Evolutionary conservation across 2,329 filamentous ascomycete genomes (phyloP).

Genomic region (Furcasterigmium furcatum): DNA sequence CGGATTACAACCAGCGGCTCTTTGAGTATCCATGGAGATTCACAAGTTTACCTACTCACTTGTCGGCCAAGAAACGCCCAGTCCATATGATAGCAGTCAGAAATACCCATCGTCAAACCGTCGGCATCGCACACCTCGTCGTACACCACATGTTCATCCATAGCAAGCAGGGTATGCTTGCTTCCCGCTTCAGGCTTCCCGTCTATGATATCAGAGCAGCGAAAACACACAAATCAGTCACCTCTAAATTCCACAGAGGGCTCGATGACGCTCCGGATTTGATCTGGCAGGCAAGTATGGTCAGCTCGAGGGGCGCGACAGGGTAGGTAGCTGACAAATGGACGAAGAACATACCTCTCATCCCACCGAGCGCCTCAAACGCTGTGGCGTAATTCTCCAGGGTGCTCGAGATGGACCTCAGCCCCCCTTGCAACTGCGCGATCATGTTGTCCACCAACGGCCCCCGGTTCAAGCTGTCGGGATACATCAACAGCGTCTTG

Average conservation of each 20-base stretch:
- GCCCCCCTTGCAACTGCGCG: slow-evolving; percentile 33
- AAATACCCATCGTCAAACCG: too few species aligned
- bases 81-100: too few species aligned
- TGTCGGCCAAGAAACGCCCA: too few species aligned
- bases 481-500: slow-evolving; percentile 33
- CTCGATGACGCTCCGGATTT: slow-evolving; percentile 18
- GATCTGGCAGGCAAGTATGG: slow-evolving; percentile 12
- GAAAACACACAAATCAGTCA: neutral
- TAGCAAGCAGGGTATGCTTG: too few species aligned
- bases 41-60: too few species aligned
- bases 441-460: slow-evolving; percentile 31
- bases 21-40: too few species aligned
- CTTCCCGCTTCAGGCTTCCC: too few species aligned
- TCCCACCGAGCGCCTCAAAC: slow-evolving; percentile 40
- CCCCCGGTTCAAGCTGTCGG: slow-evolving; percentile 15
- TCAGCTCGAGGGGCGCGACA: slow-evolving; percentile 1
- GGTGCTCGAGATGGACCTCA: slow-evolving; percentile 35
- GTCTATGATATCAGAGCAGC: too few species aligned
- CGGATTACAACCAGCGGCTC: too few species aligned
- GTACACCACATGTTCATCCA: too few species aligned
- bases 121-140: too few species aligned
- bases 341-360: slow-evolving; percentile 38
- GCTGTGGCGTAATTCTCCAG: slow-evolving; percentile 40
- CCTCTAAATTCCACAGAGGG: slow-evolving; percentile 15
- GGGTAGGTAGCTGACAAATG: neutral